phyloP scores from a whole-genome alignment of 192 early-diverging fungal species.

The Podila verticillata region DNA sequence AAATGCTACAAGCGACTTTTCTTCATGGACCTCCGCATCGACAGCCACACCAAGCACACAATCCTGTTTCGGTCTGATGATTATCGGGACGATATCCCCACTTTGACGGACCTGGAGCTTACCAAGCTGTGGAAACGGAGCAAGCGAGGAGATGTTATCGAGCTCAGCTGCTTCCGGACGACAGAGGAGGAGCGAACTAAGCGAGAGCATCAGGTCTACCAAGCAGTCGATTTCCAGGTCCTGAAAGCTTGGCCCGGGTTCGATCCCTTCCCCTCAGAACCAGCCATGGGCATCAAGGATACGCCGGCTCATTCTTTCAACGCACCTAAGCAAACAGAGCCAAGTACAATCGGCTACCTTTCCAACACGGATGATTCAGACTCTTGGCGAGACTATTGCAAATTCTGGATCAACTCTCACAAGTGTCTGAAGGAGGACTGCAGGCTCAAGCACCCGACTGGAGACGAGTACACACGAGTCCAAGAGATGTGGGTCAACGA shows the following conservation, averaged over 20 bases:
- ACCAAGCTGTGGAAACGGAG: conserved; percentile 23
- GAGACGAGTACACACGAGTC: conserved; percentile 6
- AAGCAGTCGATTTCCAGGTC: conserved; percentile 27
- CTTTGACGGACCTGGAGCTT: conserved; percentile 16
- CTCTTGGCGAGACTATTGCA: conserved; percentile 41
- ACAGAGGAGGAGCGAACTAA: conserved; percentile 19
- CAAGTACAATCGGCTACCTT: not conserved
- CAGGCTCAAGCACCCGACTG: conserved; percentile 18
- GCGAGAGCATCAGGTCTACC: conserved; percentile 32
- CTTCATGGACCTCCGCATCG: conserved; percentile 48
- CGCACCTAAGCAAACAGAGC: not conserved
- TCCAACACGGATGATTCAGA: not conserved
- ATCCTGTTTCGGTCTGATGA: conserved; percentile 59
- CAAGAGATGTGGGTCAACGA: conserved; percentile 43
- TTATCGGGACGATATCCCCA: conserved; percentile 12
- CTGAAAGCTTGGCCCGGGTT: conserved; percentile 30
- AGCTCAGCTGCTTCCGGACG: conserved; percentile 14
- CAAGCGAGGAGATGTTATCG: conserved; percentile 25
- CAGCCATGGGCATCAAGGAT: conserved; percentile 31
- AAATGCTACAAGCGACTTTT: conserved; percentile 39
- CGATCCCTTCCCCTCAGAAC: conserved; percentile 32
- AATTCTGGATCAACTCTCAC: conserved; percentile 50
- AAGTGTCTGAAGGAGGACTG: conserved; percentile 27
- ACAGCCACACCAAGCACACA: conserved; percentile 25
- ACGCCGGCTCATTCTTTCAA: not conserved